These are phyloP conservation scores for Arabidopsis lyrata DNA, from an alignment of 441 rosid genomes.

Conservation along the genomic window DNA sequence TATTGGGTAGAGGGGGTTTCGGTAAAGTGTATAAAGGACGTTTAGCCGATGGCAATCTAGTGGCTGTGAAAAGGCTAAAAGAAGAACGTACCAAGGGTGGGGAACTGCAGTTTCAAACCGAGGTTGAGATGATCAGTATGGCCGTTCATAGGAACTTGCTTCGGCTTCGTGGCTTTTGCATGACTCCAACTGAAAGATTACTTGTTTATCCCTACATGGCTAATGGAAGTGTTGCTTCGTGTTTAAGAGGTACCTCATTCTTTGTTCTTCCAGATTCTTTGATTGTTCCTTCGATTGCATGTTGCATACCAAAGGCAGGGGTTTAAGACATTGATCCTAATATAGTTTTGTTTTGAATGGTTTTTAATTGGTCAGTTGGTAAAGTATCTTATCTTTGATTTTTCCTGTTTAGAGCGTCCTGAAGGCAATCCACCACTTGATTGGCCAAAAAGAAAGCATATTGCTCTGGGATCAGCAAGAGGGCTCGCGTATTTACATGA, in stretches of 20 bases:
- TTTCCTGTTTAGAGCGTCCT: slow-evolving; percentile 50
- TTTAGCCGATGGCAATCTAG: slow-evolving; percentile 73
- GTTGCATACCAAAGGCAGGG: neutral
- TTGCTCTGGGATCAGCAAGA: slow-evolving; percentile 69
- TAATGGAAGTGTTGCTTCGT: slow-evolving; percentile 96
- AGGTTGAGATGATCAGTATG: slow-evolving; percentile 93
- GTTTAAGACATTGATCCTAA: neutral
- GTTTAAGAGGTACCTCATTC: slow-evolving; percentile 73
- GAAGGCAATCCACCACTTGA: slow-evolving; percentile 53
- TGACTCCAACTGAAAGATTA: slow-evolving; percentile 90
- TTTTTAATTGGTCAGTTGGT: neutral
- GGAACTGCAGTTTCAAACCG: slow-evolving; percentile 89
- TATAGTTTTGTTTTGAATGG: neutral
- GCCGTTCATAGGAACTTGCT: slow-evolving; percentile 91
- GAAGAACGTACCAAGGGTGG: slow-evolving; percentile 90
- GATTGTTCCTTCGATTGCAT: neutral
- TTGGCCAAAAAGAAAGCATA: slow-evolving; percentile 59
- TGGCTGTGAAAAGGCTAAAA: slow-evolving; percentile 88
- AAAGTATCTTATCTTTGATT: neutral
- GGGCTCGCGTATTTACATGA: slow-evolving; percentile 74
- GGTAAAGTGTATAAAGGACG: slow-evolving; percentile 95
- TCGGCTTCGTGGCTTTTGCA: slow-evolving; percentile 90
- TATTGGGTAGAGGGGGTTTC: slow-evolving; percentile 86
- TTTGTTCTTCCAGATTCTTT: too few species aligned
- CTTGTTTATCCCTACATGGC: slow-evolving; percentile 89